A percentile compares a stretch with the other conserved stretches of the same genome.
Conservation (phyloP, 2,329 filamentous ascomycete genomes). For the Xylaria polymorpha region DNA sequence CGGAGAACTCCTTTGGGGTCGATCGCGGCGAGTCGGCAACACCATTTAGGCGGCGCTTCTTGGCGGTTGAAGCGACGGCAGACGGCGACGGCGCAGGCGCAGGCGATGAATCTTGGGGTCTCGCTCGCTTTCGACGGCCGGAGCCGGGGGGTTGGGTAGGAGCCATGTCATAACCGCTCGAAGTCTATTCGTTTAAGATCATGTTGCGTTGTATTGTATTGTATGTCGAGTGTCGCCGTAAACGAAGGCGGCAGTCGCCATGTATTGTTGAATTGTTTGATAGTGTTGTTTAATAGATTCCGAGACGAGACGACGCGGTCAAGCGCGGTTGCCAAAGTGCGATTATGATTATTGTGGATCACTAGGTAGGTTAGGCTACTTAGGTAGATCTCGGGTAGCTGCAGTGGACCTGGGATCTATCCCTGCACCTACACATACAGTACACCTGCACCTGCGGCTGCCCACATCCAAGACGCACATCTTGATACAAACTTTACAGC, state of each 20-base stretch:
- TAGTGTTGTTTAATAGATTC: constrained; percentile 6
- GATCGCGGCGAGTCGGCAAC: constrained; percentile 42
- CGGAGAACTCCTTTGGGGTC: constrained; percentile 43
- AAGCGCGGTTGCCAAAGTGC: constrained; percentile 25
- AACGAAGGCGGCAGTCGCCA: background rate
- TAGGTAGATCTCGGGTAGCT: constrained; percentile 1
- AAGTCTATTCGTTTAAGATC: constrained; percentile 7
- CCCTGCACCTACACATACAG: constrained; percentile 3
- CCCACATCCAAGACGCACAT: background rate
- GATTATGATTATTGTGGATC: constrained; percentile 16
- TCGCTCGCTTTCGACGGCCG: constrained; percentile 45
- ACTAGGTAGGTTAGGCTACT: too few relatives aligned
- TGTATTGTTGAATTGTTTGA: background rate
- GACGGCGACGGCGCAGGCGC: constrained; percentile 39
- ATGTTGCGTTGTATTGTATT: background rate
- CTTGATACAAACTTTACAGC: background rate
- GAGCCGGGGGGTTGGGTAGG: constrained; percentile 40
- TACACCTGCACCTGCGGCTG: background rate
- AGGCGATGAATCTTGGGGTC: constrained; percentile 42
- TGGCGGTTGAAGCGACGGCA: constrained; percentile 40
- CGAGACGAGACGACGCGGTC: constrained; percentile 22
- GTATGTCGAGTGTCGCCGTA: background rate
- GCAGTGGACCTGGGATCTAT: constrained; percentile 1
- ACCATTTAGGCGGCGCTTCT: constrained; percentile 42
- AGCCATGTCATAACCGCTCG: constrained; percentile 39